These are phyloP conservation scores for Alternaria longipes DNA, from an alignment of 2,329 filamentous ascomycete species.

Conservation along the genomic window DNA sequence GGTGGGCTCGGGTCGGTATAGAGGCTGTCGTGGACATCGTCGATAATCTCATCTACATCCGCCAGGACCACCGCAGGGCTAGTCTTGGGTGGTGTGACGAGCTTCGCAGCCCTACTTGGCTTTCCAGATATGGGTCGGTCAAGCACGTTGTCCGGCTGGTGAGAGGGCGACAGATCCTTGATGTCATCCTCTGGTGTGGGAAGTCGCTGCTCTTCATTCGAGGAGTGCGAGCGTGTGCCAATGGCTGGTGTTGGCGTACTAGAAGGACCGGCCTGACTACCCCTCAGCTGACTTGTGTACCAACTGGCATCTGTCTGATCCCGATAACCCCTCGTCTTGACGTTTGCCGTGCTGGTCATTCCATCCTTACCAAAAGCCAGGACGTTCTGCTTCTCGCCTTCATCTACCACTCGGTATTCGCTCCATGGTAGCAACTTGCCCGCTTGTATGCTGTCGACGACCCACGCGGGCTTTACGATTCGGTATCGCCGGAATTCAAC, in stretches of 20 bases:
- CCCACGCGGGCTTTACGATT: constrained; percentile 94
- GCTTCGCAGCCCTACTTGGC: constrained; percentile 18
- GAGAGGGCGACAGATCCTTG: constrained; percentile 44
- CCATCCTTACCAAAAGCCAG: constrained; percentile 70
- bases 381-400: constrained; percentile 82
- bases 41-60: constrained; percentile 8
- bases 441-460: constrained; percentile 85
- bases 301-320: constrained; percentile 85
- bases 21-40: constrained; percentile 33
- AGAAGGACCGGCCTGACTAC: constrained; percentile 36
- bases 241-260: constrained; percentile 36
- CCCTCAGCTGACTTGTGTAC: constrained; percentile 76
- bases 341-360: constrained; percentile 72
- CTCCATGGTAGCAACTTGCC: constrained; percentile 87
- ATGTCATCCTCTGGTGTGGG: constrained; percentile 39
- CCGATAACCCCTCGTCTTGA: constrained; percentile 71
- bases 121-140: constrained; percentile 18
- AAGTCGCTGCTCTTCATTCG: constrained; percentile 23
- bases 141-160: constrained; percentile 46
- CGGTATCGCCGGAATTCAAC: constrained; percentile 88
- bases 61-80: constrained; percentile 33
- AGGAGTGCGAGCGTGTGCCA: constrained; percentile 34
- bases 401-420: constrained; percentile 82
- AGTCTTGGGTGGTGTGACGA: constrained; percentile 44
- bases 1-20: constrained; percentile 33